phyloP scores from a whole-genome alignment of 768 basidiomycete species.

The Trametes gibbosa region DNA sequence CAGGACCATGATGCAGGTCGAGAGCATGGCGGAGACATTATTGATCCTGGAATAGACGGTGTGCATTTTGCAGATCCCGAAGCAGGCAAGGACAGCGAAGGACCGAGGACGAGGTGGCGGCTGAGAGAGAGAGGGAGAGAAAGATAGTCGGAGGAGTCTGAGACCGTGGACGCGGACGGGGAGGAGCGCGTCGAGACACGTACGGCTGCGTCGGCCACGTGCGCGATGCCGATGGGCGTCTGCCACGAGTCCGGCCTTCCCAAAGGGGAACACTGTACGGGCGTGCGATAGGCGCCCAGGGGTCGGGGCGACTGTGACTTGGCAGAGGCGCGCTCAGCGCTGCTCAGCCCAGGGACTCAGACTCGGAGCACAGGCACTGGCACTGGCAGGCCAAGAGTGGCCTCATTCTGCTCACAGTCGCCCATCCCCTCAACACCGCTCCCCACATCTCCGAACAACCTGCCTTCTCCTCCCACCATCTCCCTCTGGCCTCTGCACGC shows the following conservation, averaged over 20 bases:
- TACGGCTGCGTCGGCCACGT: conserved; percentile 9
- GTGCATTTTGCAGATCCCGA: conserved; percentile 52
- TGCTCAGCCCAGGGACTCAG: too few species aligned
- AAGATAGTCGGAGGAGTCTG: too few species aligned
- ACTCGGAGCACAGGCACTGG: too few species aligned
- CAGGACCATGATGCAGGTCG: conserved; percentile 71
- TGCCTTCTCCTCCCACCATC: background rate
- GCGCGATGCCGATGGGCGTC: conserved; percentile 4
- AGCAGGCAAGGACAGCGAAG: background rate
- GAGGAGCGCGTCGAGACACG: conserved; percentile 13
- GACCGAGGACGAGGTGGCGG: background rate
- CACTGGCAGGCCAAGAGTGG: too few species aligned
- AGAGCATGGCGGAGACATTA: conserved; percentile 69
- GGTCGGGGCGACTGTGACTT: too few species aligned
- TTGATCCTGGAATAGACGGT: conserved; percentile 68
- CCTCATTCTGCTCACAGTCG: background rate
- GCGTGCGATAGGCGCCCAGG: background rate
- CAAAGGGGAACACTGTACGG: background rate
- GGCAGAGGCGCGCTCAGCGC: too few species aligned
- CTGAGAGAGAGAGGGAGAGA: background rate
- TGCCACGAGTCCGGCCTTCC: background rate
- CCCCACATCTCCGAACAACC: background rate
- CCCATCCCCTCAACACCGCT: background rate
- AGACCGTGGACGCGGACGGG: too few species aligned
- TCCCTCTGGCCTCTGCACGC: background rate